A percentile compares a stretch with the other conserved stretches of the same genome.
Conservation (phyloP, 129 eudicot species). For the carrot (Daucus carota) region DNA sequence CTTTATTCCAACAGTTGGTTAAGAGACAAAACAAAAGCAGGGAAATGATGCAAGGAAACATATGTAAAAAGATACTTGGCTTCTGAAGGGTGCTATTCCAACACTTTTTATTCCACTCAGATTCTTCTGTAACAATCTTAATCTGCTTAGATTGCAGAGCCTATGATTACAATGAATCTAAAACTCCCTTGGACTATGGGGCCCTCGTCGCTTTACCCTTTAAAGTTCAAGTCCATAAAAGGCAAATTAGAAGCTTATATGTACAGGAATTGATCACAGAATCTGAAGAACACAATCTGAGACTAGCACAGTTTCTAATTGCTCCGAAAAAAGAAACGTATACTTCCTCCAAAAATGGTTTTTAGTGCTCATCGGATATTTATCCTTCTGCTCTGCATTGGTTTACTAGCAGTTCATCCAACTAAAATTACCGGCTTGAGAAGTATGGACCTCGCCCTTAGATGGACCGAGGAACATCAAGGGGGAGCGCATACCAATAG, state of each 20-base stretch:
- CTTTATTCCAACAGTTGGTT: constrained; percentile 24
- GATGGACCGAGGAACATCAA: constrained; percentile 20
- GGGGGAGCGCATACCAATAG: constrained; percentile 13
- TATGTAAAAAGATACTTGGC: constrained; percentile 79
- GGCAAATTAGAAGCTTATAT: constrained; percentile 20
- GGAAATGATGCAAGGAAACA: constrained; percentile 32
- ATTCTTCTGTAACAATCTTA: constrained; percentile 74
- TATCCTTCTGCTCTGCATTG: neutral
- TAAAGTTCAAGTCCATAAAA: constrained; percentile 36
- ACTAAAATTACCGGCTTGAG: neutral
- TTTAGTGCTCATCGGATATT: neutral
- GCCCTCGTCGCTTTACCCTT: constrained; percentile 54
- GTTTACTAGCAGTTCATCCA: neutral
- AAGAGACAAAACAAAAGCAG: constrained; percentile 46
- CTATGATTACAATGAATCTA: constrained; percentile 74
- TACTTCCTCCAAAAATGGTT: neutral
- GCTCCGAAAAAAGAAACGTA: constrained; percentile 12
- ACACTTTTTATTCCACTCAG: constrained; percentile 50
- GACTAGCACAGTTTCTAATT: constrained; percentile 21
- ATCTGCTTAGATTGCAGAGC: constrained; percentile 41
- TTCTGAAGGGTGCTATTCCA: constrained; percentile 65
- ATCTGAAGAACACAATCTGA: constrained; percentile 25
- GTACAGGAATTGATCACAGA: constrained; percentile 29
- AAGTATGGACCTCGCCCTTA: constrained; percentile 11
- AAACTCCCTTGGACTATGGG: constrained; percentile 51